Evolutionary conservation across 306 rosid genomes (phyloP), one percentile per base, ranked within the genome.

Genomic region (Canavalia ensiformis): DNA sequence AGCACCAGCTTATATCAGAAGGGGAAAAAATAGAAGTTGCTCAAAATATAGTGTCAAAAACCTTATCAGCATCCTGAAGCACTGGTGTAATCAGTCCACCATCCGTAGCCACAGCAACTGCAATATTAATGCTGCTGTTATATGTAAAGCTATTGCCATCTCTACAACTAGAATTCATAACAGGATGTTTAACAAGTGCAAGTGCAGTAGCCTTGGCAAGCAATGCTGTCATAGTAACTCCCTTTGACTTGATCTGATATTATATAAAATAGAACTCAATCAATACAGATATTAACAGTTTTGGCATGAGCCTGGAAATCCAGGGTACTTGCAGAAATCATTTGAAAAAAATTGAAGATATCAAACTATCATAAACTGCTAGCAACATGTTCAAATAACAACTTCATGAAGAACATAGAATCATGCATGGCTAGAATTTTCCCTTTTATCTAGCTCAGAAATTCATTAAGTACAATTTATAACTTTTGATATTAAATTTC

Each of bases 151-250:
- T 93, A n/a, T 93, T 88, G 75, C 98, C 99, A 86, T 95, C 99
- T 84, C 98, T 85, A 86, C 98, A 95, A 68, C 94, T 88, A 9
- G 99, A 93, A 88, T 95, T 95, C 69, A 95, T 88, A 25, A 92
- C 90, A 52, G 99, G 98, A 83, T 95, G 99, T 80, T 91, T 79
- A 83, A 75, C 93, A 82, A 95, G 81, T 0, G 99, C 98, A 30
- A 95, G 94, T 68, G 98, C 99, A 7, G 99, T 89, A 5, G 98
- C 98, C 91, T 96, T 96, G 44, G 98, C 99, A 84, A 96, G 98
- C 90, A 96, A 88, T 54, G 99, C 97, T 29, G 98, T 93, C 99
- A 96, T 96, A 55, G 99, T 96, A 78, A 96, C 99, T 84, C 99
- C 99, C 90, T 96, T 96, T 18, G 91, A 83, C 86, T 96, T 96